phyloP scores from a whole-genome alignment of 371 early-diverging fungal species.

The Mortierella sp. region DNA sequence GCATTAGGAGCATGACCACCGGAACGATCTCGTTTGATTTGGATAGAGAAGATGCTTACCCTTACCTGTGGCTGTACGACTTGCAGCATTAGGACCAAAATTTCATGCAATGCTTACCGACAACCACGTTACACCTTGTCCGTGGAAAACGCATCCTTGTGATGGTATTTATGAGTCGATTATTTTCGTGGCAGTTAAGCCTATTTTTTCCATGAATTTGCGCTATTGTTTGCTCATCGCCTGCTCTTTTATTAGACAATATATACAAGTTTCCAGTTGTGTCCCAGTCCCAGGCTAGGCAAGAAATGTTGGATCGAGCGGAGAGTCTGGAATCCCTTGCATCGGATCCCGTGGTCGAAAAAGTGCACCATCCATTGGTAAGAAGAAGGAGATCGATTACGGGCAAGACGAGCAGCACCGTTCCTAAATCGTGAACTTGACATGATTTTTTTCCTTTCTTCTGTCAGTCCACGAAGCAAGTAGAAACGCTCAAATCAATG shows the following conservation, averaged over 20 bases:
- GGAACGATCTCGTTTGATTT: neutral
- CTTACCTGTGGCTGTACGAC: neutral
- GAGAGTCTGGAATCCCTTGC: slow-evolving; percentile 6
- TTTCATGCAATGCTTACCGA: slow-evolving; percentile 47
- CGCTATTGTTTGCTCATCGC: no score
- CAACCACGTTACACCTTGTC: slow-evolving; percentile 29
- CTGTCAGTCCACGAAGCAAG: slow-evolving; percentile 11
- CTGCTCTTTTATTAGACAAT: slow-evolving; percentile 13
- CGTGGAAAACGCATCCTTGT: slow-evolving; percentile 49
- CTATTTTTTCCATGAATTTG: neutral
- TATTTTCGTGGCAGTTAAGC: neutral
- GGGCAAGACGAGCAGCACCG: neutral
- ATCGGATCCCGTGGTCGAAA: slow-evolving; percentile 9
- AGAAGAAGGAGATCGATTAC: neutral
- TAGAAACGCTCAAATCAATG: neutral
- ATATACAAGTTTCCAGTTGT: slow-evolving; percentile 48
- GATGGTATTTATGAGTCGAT: slow-evolving; percentile 24
- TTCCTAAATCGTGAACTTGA: neutral
- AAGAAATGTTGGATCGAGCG: slow-evolving; percentile 28
- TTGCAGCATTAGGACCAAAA: slow-evolving; percentile 33
- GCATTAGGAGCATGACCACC: neutral
- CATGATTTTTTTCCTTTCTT: neutral
- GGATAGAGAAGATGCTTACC: neutral
- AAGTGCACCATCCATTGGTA: slow-evolving; percentile 44
- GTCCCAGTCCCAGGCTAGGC: slow-evolving; percentile 31